Conservation (phyloP, 73 alveolate genomes). For the Tetrahymena elliotti region DNA sequence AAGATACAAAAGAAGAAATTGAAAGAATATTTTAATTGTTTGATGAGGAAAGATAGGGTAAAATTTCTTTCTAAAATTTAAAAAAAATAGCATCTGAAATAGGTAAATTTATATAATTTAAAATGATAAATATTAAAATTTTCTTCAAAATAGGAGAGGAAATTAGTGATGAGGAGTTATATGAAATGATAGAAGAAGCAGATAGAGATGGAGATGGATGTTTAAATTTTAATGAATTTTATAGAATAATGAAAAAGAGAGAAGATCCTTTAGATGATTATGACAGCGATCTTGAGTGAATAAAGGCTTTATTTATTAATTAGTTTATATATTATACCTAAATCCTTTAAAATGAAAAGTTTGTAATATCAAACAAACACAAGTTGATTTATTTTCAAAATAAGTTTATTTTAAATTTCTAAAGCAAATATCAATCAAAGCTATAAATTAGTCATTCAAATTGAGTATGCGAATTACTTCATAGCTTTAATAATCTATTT, state of each 20-base stretch:
- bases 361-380: too few relatives aligned
- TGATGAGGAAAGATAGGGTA: slow-evolving; percentile 74
- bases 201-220: slow-evolving; percentile 84
- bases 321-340: too few relatives aligned
- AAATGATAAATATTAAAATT: neutral
- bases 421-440: too few relatives aligned
- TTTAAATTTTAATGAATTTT: slow-evolving; percentile 72
- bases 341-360: too few relatives aligned
- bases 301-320: neutral
- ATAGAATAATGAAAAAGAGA: slow-evolving; percentile 72
- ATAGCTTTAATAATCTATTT: too few relatives aligned
- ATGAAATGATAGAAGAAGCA: slow-evolving; percentile 80
- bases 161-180: slow-evolving; percentile 70
- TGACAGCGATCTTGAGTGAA: slow-evolving; percentile 66
- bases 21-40: slow-evolving; percentile 61
- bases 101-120: neutral
- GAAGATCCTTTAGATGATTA: slow-evolving; percentile 81
- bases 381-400: too few relatives aligned
- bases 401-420: too few relatives aligned
- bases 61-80: slow-evolving; percentile 67
- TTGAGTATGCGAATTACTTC: too few relatives aligned
- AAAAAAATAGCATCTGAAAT: slow-evolving; percentile 70
- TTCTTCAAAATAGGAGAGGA: slow-evolving; percentile 49
- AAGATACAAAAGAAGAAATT: slow-evolving; percentile 74
- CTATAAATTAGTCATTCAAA: too few relatives aligned